Conservation (phyloP, 441 rosid genomes). For the Codiaeum variegatum region DNA sequence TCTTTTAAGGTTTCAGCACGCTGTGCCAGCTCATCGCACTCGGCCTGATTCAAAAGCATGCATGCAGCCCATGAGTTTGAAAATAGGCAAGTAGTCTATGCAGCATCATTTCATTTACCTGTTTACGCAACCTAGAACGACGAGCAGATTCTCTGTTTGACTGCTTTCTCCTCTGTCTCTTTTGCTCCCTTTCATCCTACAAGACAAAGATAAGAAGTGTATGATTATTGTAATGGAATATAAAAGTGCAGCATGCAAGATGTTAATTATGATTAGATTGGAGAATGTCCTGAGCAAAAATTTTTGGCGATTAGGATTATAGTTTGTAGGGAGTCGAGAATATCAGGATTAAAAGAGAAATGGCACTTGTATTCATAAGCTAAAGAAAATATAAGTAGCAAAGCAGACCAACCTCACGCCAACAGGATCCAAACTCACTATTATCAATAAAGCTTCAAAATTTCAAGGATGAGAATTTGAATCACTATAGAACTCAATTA, state of each 20-base stretch:
- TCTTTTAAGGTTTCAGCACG: constrained; percentile 75
- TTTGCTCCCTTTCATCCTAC: constrained; percentile 84
- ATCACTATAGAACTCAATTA: neutral
- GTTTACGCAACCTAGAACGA: constrained; percentile 91
- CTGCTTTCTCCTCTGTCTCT: constrained; percentile 87
- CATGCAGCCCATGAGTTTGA: constrained; percentile 19
- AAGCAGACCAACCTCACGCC: no score
- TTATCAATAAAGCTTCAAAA: neutral
- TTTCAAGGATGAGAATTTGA: neutral
- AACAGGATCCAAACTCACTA: no score
- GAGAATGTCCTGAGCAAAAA: neutral
- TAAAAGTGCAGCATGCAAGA: neutral
- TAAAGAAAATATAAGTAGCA: neutral
- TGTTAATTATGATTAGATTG: neutral
- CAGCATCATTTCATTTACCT: constrained; percentile 44
- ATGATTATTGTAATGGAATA: neutral
- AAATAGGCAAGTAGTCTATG: constrained; percentile 2
- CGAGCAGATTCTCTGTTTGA: constrained; percentile 97
- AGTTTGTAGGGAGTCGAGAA: neutral
- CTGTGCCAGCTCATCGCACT: constrained; percentile 90
- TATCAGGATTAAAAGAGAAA: neutral
- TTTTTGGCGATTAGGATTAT: neutral
- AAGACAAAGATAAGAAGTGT: neutral
- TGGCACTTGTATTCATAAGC: neutral
- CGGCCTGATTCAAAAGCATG: constrained; percentile 55